Evolutionary conservation across 1,139 yeast species (phyloP).

Genomic region (Ogataea hybrid): DNA sequence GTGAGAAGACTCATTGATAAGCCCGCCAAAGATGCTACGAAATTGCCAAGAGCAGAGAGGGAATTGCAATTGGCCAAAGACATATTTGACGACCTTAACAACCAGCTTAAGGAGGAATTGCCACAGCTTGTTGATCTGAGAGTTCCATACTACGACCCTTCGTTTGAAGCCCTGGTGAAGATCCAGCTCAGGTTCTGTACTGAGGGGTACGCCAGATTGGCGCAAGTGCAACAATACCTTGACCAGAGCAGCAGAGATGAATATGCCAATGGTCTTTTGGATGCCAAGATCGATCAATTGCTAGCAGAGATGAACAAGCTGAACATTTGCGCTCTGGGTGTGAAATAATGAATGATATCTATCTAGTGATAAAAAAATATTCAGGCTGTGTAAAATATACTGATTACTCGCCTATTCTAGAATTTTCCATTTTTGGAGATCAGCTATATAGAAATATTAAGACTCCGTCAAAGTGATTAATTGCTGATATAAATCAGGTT

Average conservation of each 20-base stretch:
- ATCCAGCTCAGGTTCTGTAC: slow-evolving; percentile 94
- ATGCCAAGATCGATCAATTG: slow-evolving; percentile 80
- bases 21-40: slow-evolving; percentile 91
- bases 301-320: slow-evolving; percentile 81
- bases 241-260: slow-evolving; percentile 90
- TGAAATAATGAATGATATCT: slow-evolving; percentile 15
- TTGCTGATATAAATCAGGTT: slow-evolving; percentile 9
- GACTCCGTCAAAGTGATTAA: slow-evolving; percentile 2
- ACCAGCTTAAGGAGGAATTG: slow-evolving; percentile 77
- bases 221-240: slow-evolving; percentile 92
- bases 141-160: slow-evolving; percentile 94
- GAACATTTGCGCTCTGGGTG: slow-evolving; percentile 61
- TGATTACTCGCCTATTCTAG: slow-evolving; percentile 14
- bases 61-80: slow-evolving; percentile 82
- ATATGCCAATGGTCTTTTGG: slow-evolving; percentile 89
- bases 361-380: background rate
- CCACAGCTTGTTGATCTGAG: slow-evolving; percentile 89
- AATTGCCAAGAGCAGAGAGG: slow-evolving; percentile 85
- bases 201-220: slow-evolving; percentile 91
- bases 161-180: slow-evolving; percentile 93
- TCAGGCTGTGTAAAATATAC: slow-evolving; percentile 5
- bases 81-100: slow-evolving; percentile 78
- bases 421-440: slow-evolving; percentile 15
- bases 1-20: slow-evolving; percentile 83
- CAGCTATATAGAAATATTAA: slow-evolving; percentile 1